These are phyloP conservation scores for Solanum sitiens DNA, from an alignment of 257 asterid species.

Conservation along the genomic window DNA sequence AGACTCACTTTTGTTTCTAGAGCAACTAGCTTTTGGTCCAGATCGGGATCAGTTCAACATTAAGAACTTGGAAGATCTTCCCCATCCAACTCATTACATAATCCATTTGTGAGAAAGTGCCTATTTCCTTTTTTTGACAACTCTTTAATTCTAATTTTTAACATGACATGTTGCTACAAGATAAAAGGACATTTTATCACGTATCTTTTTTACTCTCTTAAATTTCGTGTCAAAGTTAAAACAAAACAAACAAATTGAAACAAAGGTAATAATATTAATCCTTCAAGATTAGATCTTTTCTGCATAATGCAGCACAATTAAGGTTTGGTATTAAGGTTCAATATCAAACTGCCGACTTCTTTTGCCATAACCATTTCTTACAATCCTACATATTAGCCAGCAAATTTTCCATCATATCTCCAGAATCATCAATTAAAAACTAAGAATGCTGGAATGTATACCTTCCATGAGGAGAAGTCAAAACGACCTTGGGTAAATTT, in stretches of 20 bases:
- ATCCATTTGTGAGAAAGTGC: neutral
- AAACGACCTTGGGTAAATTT: slow-evolving; percentile 58
- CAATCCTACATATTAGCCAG: neutral
- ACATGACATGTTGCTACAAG: fast-evolving
- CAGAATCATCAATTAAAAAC: neutral
- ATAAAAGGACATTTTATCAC: too few relatives aligned
- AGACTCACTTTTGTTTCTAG: neutral
- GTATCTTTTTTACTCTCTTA: neutral
- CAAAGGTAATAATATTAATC: neutral
- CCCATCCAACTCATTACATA: neutral
- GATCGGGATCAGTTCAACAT: neutral
- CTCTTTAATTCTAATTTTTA: neutral
- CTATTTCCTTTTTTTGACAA: neutral
- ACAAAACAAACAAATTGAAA: neutral
- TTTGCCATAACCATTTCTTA: neutral
- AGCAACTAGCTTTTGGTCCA: neutral
- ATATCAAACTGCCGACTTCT: neutral
- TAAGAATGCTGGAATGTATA: slow-evolving; percentile 1
- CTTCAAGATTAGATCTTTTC: neutral
- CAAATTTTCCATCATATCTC: neutral
- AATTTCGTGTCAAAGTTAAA: neutral
- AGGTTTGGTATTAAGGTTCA: neutral
- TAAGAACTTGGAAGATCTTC: neutral
- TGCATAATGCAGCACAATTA: neutral
- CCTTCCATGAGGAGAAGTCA: slow-evolving; percentile 90